Evolutionary conservation across 371 early-diverging fungal species (phyloP), one percentile per base, ranked within the genome.

Genomic region (Massospora cicadina): DNA sequence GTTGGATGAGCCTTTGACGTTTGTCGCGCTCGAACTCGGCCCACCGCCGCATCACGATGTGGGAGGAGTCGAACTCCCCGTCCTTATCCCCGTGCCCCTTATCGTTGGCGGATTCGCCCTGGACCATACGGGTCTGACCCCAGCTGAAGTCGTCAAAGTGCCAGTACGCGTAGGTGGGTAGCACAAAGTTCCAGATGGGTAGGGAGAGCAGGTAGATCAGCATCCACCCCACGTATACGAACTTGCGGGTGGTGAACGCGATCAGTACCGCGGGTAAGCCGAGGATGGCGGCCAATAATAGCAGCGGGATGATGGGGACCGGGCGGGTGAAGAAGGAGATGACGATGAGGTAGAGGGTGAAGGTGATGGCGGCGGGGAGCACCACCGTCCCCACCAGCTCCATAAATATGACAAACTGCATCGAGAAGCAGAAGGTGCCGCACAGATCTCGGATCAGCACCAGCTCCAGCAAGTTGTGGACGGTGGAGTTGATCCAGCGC

Each of bases 401-500:
- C 82, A 98, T 89, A 67, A 93, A 88, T 21, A 98, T 88, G 58
- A 96, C 86, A 78, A 98, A 97, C 75, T 97, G 99, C 99, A 99
- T 98, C 7, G 94, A 93, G 71, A 95, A 95, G 71, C 96, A 98
- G 71, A 98, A 98, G 2, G 92, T 93, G 10, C 99, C 99, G 71
- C 99, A 99, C 33, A 99, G 77, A 70, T 96, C 93, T 32, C 89
- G 83, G 2, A 98, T 94, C 64, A 91, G 77, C 23, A 98, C 84
- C 59, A 99, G 74, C 74, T 98, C 99, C 75, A 94, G 72, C 67
- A 99, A 75, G 70, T 99, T 99, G 68, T 97, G 98, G 61, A 97
- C 87, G 0, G 99, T 99, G 1, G 98, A 97, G 78, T 99, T 99
- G 76, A 99, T 99, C 99, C 99, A 99, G 60, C 98, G 79, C 65